Base-by-base conservation (phyloP, 1,139 yeast genomes). In the Kurtzmaniella quercitrusa region DNA sequence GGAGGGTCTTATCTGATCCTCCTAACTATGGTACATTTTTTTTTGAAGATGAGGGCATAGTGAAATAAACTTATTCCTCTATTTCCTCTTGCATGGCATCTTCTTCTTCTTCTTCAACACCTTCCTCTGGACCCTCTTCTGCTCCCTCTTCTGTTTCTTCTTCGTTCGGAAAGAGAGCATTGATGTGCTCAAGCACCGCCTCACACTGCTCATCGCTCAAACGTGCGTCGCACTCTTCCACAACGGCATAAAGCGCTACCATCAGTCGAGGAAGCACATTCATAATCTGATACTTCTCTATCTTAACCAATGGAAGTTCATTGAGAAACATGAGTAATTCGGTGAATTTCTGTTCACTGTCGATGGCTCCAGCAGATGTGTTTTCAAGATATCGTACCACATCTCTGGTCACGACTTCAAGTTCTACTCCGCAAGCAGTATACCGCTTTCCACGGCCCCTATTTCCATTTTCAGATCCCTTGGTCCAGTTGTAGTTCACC, bases 191-290 rank as follows among this genome's bases (percentile, higher is more conserved):
- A 15, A 86, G 49, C 2, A 88, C 74, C 2, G 66, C 65, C 40
- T 78, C 76, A 44, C 85, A 73, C 45, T 80, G 74, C 1, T 78
- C 84, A 45, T 83, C 86, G 17, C 70, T 64, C 54, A 88, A 84
- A 50, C 98, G 71, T 50, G 78, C 82, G 52, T 91, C 98, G 60
- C 96, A 91, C 60, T 93, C 98, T 56, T 93, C 98, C 3, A 93
- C 82, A 36, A 91, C 68, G 0, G 93, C 74, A 60, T 81, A 88
- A 44, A 93, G 71, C 35, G 80, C 84, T 3, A 89, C 96, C 71
- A 88, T 66, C 2, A 89, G 79, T 39, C 84, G 68, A 0, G 98
- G 98, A 35, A 89, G 74, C 4, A 81, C 70, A 61, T 93, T 91
- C 45, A 89, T 75, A 32, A 93, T 78, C 62, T 91, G 97, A 35